Evolutionary conservation across 129 eudicot species (phyloP), one percentile per base, ranked within the genome.

Genomic region (Calendula officinalis): DNA sequence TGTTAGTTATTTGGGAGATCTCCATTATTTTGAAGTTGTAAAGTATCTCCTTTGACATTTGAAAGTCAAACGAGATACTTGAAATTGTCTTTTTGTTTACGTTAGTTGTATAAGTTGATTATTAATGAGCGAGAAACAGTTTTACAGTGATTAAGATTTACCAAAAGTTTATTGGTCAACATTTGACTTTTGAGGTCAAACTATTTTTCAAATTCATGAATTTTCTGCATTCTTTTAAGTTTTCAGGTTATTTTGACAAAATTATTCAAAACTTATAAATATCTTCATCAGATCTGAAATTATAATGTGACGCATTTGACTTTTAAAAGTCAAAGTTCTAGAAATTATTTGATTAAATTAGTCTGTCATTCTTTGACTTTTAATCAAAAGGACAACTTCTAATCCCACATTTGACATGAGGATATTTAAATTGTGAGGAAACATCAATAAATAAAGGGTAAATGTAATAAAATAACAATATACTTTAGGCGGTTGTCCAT

Each of bases 61-160:
- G 44, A 16, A 64, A 66, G 50, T 66, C 60, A 51, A 39, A 11
- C 30, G 2, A 66, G 10, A 30, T 50, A 52, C 51, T 38, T 51
- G 71, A 67, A 67, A 39, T 3, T 16, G 13, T 57, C 13, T 12
- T 36, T 37, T 37, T 57, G n/a, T 15, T 36, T 37, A 57, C 12
- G 10, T 57, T 13, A 14, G 27, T 13, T 44, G 30, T 57, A 22
- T 2, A 22, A 22, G 30, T 22, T 22, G 30, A 22, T 22, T 22
- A 22, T 2, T 1, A 22, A 22, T 22, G 30, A 22, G 30, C 30
- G 2, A 22, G 30, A 22, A 22, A 22, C 30, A 22, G 30, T 22
- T 22, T 22, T 22, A 22, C 30, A 22, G 2, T 22, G 1, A 22
- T 0, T 22, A 22, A 22, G 1, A 22, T 22, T 22, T 22, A 0